Evolutionary conservation across 371 early-diverging fungal species (phyloP), one percentile per base, ranked within the genome.

Genomic region (Rhizopus microsporus): DNA sequence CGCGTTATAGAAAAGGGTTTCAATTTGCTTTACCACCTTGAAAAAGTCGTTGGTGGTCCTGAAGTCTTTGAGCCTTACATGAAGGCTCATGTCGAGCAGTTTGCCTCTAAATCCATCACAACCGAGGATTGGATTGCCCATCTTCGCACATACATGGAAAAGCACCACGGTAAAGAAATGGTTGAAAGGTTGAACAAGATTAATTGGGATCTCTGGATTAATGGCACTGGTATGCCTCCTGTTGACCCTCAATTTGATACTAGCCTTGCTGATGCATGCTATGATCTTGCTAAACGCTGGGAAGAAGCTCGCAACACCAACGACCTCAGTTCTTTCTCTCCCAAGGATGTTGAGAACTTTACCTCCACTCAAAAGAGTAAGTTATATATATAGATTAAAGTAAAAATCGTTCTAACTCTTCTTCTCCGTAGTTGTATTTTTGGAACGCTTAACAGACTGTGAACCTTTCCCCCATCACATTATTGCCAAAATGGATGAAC

Each of bases 171-270:
- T 49, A 57, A 81, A 34, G 84, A 82, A 44, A 88, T 90, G 67
- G 75, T 84, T 43, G 82, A 84, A 16, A 74, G 85, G 51, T 78
- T 92, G 59, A 77, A 88, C 60, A 67, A 69, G 32, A 83, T 98
- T 44, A 94, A 96, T 59, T 97, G 93, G 87, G 85, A 97, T 61
- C 71, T 75, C 44, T 98, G 98, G 98, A 84, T 97, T 57, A 68
- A 87, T 57, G 81, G 82, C 31, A 83, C 88, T 32, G 93, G 93
- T 62, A 93, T 93, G 91, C 98, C 98, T 39, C 92, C 92, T 15
- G 92, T 93, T 32, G 76, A 83, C 40, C 92, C 92, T 71, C 64
- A 89, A 40, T 97, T 93, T 68, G 96, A 95, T 67, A 78, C 86
- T 40, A 86, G 89, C 13, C 84, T 95, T 34, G 93, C 93, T 39